Evolutionary conservation across 192 early-diverging fungal genomes (phyloP).

Genomic region (Coemansia sp.): DNA sequence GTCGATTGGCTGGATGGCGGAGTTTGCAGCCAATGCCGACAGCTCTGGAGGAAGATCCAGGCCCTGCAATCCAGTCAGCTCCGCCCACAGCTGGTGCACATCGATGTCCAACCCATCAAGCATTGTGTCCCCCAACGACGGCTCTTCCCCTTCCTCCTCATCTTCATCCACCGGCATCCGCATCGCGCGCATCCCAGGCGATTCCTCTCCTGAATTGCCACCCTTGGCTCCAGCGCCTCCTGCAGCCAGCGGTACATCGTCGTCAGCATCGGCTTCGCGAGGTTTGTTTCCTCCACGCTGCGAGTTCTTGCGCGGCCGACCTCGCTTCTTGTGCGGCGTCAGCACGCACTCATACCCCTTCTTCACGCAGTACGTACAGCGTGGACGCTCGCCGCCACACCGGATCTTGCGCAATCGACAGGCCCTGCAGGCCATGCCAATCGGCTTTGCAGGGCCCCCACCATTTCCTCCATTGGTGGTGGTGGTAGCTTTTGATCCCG

Average conservation of each 20-base stretch:
- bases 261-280: too few species aligned
- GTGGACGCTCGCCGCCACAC: conserved; percentile 52
- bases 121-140: background rate
- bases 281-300: conserved; percentile 4
- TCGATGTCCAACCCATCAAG: conserved; percentile 33
- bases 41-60: conserved; percentile 39
- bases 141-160: too few species aligned
- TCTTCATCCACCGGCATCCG: background rate
- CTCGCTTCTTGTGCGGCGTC: conserved; percentile 54
- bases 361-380: conserved; percentile 53
- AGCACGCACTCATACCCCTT: conserved; percentile 48
- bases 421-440: conserved; percentile 53
- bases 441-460: conserved; percentile 21
- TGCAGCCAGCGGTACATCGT: background rate
- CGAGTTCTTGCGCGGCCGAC: conserved; percentile 38
- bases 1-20: conserved; percentile 20
- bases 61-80: conserved; percentile 40
- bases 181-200: background rate
- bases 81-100: conserved; percentile 41
- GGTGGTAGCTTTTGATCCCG: background rate
- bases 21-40: conserved; percentile 28
- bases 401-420: conserved; percentile 54
- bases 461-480: too few species aligned
- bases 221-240: background rate
- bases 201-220: background rate